Base-by-base conservation (phyloP, 306 rosid species). In the Citrullus colocynthis region DNA sequence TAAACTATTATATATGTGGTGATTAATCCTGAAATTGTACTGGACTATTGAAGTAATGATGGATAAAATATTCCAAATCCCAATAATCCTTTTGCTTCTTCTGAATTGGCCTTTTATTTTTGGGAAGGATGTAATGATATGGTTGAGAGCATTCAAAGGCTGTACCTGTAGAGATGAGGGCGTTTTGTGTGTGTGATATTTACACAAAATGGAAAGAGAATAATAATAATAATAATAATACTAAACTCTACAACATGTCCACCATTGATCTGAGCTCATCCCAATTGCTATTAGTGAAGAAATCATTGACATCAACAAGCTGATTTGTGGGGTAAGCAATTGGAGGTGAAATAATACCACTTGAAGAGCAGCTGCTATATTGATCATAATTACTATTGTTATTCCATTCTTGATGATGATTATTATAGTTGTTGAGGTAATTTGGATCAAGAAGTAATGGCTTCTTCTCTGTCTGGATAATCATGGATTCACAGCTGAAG, bases 391-490 rank as follows among this genome's bases (percentile, higher is more conserved):
- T 78, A 1, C 64, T 36, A 10, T 24, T 9, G 52, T 76, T 18
- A 6, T 41, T 69, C 36, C 30, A 36, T 36, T 69, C 36, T 16
- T 39, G 28, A n/a, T 41, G 21, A 7, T 36, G 20, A 64, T 36
- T 16, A n/a, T 67, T 42, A 6, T 36, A 7, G 18, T 64, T 36
- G 13, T 42, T 44, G 17, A 32, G 36, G 55, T 42, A 20, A 69
- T 42, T 72, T 48, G 42, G 60, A 48, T 48, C 54, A 70, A 37
- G 62, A 56, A 83, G 34, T 2, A 36, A 7, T 0, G 88, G 86
- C 79, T 88, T 92, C 63, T 78, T 83, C 7, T 89, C 96, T 16
- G 80, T 42, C 2, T 88, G 78, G 34, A 16, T 59, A 58, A 80
- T 83, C 15, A 60, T 42, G 3, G 57, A 16, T 9, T 77, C 74